These are phyloP conservation scores for Vitis amurensis DNA, from an alignment of 164 flowering plant species.

Conservation along the genomic window DNA sequence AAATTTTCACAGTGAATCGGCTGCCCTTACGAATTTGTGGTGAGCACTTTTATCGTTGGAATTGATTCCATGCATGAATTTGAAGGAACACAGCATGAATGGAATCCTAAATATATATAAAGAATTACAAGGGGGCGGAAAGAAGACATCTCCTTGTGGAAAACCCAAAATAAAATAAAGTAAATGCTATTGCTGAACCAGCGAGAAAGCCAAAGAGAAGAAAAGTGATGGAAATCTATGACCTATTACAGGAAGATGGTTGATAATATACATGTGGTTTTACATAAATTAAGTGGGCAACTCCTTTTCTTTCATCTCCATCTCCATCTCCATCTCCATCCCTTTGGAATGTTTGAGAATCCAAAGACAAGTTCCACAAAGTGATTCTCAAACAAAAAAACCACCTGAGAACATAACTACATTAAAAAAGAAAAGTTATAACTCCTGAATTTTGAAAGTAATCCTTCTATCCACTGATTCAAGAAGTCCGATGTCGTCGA, in stretches of 20 bases:
- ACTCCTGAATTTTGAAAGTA: constrained; percentile 54
- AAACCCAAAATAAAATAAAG: too few species aligned
- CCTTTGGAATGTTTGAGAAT: not conserved
- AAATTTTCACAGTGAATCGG: too few species aligned
- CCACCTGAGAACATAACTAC: too few species aligned
- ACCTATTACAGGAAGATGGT: not conserved
- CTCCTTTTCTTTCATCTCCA: not conserved
- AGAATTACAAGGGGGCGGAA: too few species aligned
- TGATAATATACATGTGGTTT: constrained; percentile 4
- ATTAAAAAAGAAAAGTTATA: constrained; percentile 7
- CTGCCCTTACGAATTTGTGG: too few species aligned
- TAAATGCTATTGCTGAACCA: not conserved
- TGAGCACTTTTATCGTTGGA: too few species aligned
- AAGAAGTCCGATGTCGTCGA: constrained; percentile 64
- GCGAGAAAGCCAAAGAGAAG: not conserved
- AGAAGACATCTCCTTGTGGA: too few species aligned
- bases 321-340: not conserved
- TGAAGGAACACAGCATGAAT: too few species aligned
- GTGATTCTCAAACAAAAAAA: not conserved
- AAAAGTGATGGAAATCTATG: not conserved
- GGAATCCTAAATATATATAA: too few species aligned
- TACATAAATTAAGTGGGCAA: not conserved
- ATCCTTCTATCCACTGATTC: constrained; percentile 68
- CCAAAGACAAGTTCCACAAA: not conserved
- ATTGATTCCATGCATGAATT: too few species aligned